Evolutionary conservation across 2,329 filamentous ascomycete genomes (phyloP).

Genomic region (Myriosclerotinia scirpicola): DNA sequence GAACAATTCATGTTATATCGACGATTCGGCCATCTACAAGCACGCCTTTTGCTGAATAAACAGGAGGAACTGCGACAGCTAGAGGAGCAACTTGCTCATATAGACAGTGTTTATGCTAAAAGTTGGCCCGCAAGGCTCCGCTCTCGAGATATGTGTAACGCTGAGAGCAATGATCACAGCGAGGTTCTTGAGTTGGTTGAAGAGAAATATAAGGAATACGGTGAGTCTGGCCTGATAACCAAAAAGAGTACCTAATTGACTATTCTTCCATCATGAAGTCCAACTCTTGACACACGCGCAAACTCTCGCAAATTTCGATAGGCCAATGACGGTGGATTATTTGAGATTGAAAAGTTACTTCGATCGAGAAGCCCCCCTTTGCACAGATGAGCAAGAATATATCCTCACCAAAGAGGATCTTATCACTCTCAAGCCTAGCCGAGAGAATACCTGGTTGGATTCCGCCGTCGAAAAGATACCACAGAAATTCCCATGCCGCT

Average conservation of each 20-base stretch:
- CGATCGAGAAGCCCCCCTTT: conserved; percentile 28
- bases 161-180: background rate
- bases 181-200: conserved; percentile 24
- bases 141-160: conserved; percentile 23
- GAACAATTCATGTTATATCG: conserved; percentile 46
- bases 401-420: conserved; percentile 44
- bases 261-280: conserved; percentile 14
- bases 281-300: conserved; percentile 29
- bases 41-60: conserved; percentile 40
- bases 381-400: conserved; percentile 34
- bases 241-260: background rate
- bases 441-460: conserved; percentile 46
- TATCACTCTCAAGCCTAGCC: conserved; percentile 42
- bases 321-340: conserved; percentile 39
- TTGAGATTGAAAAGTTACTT: conserved; percentile 40
- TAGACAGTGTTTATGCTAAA: conserved; percentile 24
- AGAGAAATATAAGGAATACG: conserved; percentile 28
- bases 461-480: conserved; percentile 38
- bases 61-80: conserved; percentile 30
- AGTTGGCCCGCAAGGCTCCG: conserved; percentile 7
- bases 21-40: conserved; percentile 44
- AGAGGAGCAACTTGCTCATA: conserved; percentile 23
- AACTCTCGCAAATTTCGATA: conserved; percentile 36
- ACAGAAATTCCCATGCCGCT: conserved; percentile 23
- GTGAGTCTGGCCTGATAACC: conserved; percentile 7